Conservation (phyloP, 805 yeast species). For the Dipodascopsis tothii region DNA sequence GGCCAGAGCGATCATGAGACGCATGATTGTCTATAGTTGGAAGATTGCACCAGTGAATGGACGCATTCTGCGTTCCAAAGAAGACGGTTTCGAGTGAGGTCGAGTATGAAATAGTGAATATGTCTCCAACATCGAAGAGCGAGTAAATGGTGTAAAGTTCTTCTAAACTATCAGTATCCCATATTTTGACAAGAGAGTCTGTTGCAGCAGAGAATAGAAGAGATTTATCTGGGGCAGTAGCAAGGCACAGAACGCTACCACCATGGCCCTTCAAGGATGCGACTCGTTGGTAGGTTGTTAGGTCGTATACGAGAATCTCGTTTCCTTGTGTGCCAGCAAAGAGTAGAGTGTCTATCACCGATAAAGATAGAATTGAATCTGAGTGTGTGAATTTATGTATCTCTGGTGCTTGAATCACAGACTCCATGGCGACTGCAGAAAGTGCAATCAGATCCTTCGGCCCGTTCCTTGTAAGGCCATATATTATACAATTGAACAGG, state of each 20-base stretch:
- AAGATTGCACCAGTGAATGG: slow-evolving; percentile 61
- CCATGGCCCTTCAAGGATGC: slow-evolving; percentile 53
- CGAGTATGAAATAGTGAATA: slow-evolving; percentile 73
- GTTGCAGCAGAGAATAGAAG: slow-evolving; percentile 77
- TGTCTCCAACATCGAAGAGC: slow-evolving; percentile 83
- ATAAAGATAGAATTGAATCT: slow-evolving; percentile 61
- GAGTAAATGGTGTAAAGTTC: slow-evolving; percentile 70
- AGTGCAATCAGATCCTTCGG: too few relatives aligned
- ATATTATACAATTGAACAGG: too few relatives aligned
- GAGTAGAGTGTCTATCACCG: slow-evolving; percentile 32
- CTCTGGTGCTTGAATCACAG: too few relatives aligned
- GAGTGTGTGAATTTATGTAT: slow-evolving; percentile 31
- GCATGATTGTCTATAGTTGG: slow-evolving; percentile 22
- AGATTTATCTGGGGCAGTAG: slow-evolving; percentile 39
- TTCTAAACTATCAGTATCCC: slow-evolving; percentile 49
- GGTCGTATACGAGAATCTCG: slow-evolving; percentile 62
- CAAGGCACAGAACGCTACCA: slow-evolving; percentile 67
- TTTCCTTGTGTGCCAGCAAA: slow-evolving; percentile 92
- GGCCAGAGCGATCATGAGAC: slow-evolving; percentile 26
- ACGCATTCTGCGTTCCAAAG: slow-evolving; percentile 89
- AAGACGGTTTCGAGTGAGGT: slow-evolving; percentile 53
- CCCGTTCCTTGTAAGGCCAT: too few relatives aligned
- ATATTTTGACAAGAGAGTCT: slow-evolving; percentile 77
- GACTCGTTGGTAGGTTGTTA: slow-evolving; percentile 53
- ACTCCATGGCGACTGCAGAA: too few relatives aligned